Evolutionary conservation across 108 stramenopile species (phyloP).

Genomic region (Cyclotella cryptica): DNA sequence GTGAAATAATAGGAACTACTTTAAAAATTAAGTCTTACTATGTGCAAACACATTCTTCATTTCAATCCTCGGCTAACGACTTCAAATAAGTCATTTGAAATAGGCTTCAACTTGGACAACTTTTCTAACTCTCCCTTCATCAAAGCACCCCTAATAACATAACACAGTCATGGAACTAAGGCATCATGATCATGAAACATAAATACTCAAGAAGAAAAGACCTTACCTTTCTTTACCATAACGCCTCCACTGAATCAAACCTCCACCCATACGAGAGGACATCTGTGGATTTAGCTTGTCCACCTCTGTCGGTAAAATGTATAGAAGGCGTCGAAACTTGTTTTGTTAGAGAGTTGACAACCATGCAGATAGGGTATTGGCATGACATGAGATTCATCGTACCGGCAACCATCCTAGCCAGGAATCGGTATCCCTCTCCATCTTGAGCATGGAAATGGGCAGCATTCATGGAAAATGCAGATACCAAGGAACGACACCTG

Average conservation of each 20-base stretch:
- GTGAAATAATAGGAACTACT: too few relatives aligned
- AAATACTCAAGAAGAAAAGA: background rate
- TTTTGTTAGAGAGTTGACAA: too few relatives aligned
- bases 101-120: constrained; percentile 48
- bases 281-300: constrained; percentile 68
- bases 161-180: background rate
- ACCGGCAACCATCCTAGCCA: constrained; percentile 57
- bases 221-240: constrained; percentile 27
- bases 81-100: constrained; percentile 60
- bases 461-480: constrained; percentile 68
- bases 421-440: constrained; percentile 80
- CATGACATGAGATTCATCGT: background rate
- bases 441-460: constrained; percentile 74
- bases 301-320: constrained; percentile 1
- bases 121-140: constrained; percentile 52
- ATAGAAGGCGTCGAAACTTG: too few relatives aligned
- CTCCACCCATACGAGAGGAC: constrained; percentile 66
- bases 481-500: constrained; percentile 69
- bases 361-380: too few relatives aligned
- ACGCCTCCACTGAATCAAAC: constrained; percentile 58
- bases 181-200: too few relatives aligned
- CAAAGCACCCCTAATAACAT: constrained; percentile 26
- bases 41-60: background rate
- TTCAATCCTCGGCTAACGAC: constrained; percentile 57
- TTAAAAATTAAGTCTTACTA: too few relatives aligned